Base-by-base conservation (phyloP, 176 grass and related monocot genomes). In the Lolium multiflorum region DNA sequence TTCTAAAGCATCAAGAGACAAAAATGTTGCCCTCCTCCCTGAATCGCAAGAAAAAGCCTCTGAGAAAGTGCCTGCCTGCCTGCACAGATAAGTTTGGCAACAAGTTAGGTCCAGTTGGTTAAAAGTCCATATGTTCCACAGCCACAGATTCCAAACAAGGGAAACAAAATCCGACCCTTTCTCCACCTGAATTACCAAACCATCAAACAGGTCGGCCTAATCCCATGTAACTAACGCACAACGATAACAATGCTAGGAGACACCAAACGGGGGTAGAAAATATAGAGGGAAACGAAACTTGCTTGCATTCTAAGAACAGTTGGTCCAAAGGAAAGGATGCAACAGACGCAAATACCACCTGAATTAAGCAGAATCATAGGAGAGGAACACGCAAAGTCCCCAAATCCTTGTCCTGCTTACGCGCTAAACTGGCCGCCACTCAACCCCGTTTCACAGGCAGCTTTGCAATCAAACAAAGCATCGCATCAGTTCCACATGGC, bases 351-450 rank as follows among this genome's bases (percentile, higher is more conserved):
- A 43, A 43, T 43, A 35, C 31, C 43, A 77, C 46, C 65, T 21
- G 25, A 91, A 81, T 62, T 63, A 88, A 88, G 86, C 44, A 88
- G 82, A 76, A 60, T 46, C 69, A 2, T 1, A 8, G 41, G 81
- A 88, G 89, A 52, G 81, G 84, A 71, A 39, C 89, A 84, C 85
- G 85, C 85, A 88, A 91, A 85, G 90, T 22, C 39, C 44, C 56
- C 17, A 20, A 61, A 70, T 74, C 62, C 37, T 91, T 88, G 38
- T 16, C 89, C 77, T 62, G 25, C 52, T 81, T 56, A 16, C 70
- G 88, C 82, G 90, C 85, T 57, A 91, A 74, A 91, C 28, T 57
- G 17, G 63, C 54, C 22, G 18, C 26, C 77, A 39, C 38, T 54
- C 80, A 18, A 20, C 54, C 73, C 37, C 56, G 48, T 56, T 87